phyloP scores from a whole-genome alignment of 768 basidiomycete genomes.

The Butyriboletus loyo region DNA sequence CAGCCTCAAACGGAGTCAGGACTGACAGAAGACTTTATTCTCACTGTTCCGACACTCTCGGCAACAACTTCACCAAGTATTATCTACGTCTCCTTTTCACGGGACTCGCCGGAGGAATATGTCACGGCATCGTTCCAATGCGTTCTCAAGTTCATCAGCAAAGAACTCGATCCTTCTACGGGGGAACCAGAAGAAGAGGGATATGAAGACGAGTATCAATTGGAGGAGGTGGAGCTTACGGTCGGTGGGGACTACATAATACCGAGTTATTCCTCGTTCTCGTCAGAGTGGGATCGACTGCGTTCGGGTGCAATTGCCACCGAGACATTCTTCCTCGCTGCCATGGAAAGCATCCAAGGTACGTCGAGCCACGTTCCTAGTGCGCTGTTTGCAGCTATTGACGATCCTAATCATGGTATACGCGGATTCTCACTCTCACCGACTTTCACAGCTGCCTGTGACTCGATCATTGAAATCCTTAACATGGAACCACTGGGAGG shows the following conservation, averaged over 20 bases:
- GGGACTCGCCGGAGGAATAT: conserved; percentile 74
- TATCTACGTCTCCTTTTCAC: conserved; percentile 92
- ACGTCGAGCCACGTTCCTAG: conserved; percentile 26
- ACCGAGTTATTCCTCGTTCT: conserved; percentile 91
- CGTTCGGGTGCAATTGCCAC: conserved; percentile 73
- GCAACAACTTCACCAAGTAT: conserved; percentile 73
- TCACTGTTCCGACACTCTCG: conserved; percentile 71
- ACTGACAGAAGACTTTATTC: conserved; percentile 92
- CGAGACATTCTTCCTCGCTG: conserved; percentile 90
- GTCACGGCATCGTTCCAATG: conserved; percentile 84
- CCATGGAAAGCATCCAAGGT: conserved; percentile 95
- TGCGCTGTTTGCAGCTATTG: conserved; percentile 11
- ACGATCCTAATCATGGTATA: conserved; percentile 16
- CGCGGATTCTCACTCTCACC: conserved; percentile 12
- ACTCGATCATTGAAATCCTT: conserved; percentile 92
- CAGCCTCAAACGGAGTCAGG: conserved; percentile 70
- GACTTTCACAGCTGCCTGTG: conserved; percentile 74
- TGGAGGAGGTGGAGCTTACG: conserved; percentile 93
- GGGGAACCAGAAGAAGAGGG: conserved; percentile 97
- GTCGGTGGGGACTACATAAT: conserved; percentile 93
- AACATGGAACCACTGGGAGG: conserved; percentile 98
- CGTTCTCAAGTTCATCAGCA: conserved; percentile 91
- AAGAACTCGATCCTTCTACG: conserved; percentile 93
- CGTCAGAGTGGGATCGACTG: conserved; percentile 93
- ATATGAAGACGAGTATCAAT: conserved; percentile 98